Evolutionary conservation across 805 yeast genomes (phyloP).

Genomic region (Phaffomyces antillensis): DNA sequence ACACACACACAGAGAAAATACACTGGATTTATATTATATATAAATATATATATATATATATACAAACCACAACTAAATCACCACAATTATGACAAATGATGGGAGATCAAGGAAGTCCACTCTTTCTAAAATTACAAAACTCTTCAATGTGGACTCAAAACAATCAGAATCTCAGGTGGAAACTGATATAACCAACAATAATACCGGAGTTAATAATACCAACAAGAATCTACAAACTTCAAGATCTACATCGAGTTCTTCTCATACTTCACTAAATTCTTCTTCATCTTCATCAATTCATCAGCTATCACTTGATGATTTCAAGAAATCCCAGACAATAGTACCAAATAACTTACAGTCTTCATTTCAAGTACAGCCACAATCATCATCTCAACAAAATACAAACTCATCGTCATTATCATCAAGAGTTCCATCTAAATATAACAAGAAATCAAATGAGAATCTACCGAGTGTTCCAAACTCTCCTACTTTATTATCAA

Average conservation of each 20-base stretch:
- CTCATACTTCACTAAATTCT: slow-evolving; percentile 4
- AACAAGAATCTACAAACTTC: not conserved
- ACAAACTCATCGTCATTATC: slow-evolving; percentile 2
- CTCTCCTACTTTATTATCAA: not conserved
- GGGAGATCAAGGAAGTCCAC: slow-evolving; percentile 23
- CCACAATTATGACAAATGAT: slow-evolving; percentile 1
- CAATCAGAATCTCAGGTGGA: not conserved
- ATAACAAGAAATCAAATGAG: not conserved
- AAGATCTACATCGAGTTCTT: slow-evolving; percentile 6
- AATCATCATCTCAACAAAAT: too few relatives aligned
- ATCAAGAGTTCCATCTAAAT: not conserved
- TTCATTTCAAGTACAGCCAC: slow-evolving; percentile 1
- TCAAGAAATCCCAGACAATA: too few relatives aligned
- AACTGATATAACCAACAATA: too few relatives aligned
- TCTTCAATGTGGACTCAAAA: slow-evolving; percentile 17
- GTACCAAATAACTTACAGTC: not conserved
- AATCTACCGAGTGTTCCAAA: not conserved
- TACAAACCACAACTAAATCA: too few relatives aligned
- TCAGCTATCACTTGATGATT: too few relatives aligned
- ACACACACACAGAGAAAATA: too few relatives aligned
- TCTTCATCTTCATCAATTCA: too few relatives aligned
- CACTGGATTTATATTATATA: too few relatives aligned
- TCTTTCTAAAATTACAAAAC: slow-evolving; percentile 23
- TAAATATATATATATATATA: too few relatives aligned
- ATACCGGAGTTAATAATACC: too few relatives aligned